Base-by-base conservation (phyloP, 371 early-diverging fungal species). In the Apophysomyces trapeziformis region DNA sequence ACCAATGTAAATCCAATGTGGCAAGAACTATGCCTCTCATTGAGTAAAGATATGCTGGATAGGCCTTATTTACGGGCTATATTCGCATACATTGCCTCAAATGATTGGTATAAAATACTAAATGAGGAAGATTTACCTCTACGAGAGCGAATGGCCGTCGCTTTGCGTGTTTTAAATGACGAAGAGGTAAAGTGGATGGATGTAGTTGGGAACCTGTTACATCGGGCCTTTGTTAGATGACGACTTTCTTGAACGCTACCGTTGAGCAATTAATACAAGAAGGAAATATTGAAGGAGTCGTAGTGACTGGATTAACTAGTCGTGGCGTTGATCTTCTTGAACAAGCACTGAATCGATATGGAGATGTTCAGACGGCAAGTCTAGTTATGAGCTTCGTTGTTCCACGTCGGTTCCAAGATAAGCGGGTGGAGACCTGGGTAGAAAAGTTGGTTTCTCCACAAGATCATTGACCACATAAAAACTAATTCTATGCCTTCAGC, bases 281-380 rank as follows among this genome's bases (percentile, higher is more conserved):
- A 44, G 95, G 95, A 0, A 84, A 90, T 67, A 79, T 94, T 43
- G 88, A 90, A 46, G 95, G 93, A 4, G 71, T 95, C 8, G 68
- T 92, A 12, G 73, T 95, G 32, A 93, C 94, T 5, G 96, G 96
- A 13, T 72, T 92, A 12, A 85, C 88, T 9, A 68, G 67, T 38
- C 75, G 76, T 36, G 90, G 88, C 4, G 76, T 89, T 11, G 87
- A 88, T 47, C 71, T 97, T 54, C 76, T 96, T 61, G 88, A 90
- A 60, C 78, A 80, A 59, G 95, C 92, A 65, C 84, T 97, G 6
- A 91, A 98, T 78, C 74, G 77, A 41, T 93, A 94, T 6, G 94
- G 93, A 0, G 98, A 98, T 73, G 87, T 96, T 35, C 98, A 98
- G 72, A 95, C 96, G 1, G 96, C 92, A 0, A 84, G 90, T 44